Evolutionary conservation across 805 yeast species (phyloP).

Genomic region (Diddensiella transvaalensis): DNA sequence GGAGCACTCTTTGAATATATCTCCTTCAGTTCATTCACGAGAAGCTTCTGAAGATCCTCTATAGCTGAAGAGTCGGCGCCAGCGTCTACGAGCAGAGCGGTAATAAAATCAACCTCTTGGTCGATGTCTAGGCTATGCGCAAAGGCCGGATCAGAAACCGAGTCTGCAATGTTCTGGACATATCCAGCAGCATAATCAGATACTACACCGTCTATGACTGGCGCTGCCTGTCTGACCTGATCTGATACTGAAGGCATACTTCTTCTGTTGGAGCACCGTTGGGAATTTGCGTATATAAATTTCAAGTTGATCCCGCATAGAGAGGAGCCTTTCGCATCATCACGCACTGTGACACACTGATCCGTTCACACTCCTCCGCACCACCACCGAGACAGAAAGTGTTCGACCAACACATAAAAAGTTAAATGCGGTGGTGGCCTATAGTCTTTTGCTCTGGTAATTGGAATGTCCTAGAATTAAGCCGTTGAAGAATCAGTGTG

Average conservation of each 20-base stretch:
- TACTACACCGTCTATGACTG: constrained; percentile 82
- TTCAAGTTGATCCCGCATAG: no score
- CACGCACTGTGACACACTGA: no score
- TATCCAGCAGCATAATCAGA: constrained; percentile 90
- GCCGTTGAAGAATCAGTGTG: no score
- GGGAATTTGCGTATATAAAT: no score
- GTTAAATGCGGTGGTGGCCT: no score
- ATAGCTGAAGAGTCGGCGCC: constrained; percentile 71
- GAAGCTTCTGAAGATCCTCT: constrained; percentile 45
- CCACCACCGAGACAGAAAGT: no score
- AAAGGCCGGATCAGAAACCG: constrained; percentile 78
- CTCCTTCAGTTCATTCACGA: constrained; percentile 47
- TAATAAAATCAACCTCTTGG: constrained; percentile 64
- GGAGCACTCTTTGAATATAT: constrained; percentile 66
- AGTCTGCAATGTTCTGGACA: constrained; percentile 67
- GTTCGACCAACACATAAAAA: no score
- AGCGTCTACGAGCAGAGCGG: constrained; percentile 66
- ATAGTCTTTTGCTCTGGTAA: no score
- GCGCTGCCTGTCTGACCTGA: constrained; percentile 82
- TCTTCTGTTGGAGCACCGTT: no score
- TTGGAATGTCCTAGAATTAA: no score
- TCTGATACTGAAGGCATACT: constrained; percentile 22
- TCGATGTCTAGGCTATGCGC: constrained; percentile 62
- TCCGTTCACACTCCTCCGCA: no score
- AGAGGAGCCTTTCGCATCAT: no score